Evolutionary conservation across 2,329 filamentous ascomycete genomes (phyloP).

Genomic region (Magnaporthiopsis poae): DNA sequence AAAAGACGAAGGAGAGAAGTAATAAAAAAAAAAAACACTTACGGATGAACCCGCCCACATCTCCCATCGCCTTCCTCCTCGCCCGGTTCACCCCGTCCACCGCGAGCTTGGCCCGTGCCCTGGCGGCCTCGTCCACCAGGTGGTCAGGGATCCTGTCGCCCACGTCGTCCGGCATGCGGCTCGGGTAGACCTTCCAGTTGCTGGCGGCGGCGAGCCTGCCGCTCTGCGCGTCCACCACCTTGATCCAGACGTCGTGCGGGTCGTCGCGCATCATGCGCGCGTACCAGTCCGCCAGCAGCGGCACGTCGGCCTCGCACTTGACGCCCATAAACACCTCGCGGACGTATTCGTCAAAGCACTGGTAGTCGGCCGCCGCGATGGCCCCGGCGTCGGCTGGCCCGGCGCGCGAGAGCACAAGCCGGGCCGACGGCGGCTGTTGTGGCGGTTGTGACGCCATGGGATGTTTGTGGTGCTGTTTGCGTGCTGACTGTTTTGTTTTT

Average conservation of each 20-base stretch:
- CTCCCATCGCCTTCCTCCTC: slow-evolving; percentile 19
- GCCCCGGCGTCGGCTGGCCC: not conserved
- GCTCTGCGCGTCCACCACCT: slow-evolving; percentile 25
- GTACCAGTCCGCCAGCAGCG: slow-evolving; percentile 16
- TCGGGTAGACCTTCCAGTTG: slow-evolving; percentile 25
- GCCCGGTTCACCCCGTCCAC: slow-evolving; percentile 22
- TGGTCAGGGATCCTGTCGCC: slow-evolving; percentile 16
- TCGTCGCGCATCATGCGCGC: slow-evolving; percentile 13
- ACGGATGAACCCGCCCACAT: slow-evolving; percentile 24
- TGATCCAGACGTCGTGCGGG: slow-evolving; percentile 24
- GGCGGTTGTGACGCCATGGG: not conserved
- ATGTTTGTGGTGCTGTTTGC: not conserved
- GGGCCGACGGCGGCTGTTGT: too few relatives aligned
- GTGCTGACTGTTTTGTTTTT: not conserved
- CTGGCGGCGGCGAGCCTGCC: slow-evolving; percentile 25
- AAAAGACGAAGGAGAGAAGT: not conserved
- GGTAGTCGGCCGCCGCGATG: slow-evolving; percentile 8
- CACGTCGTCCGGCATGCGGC: slow-evolving; percentile 12
- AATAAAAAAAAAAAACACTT: slow-evolving; percentile 13
- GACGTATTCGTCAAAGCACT: slow-evolving; percentile 10
- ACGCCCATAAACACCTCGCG: slow-evolving; percentile 14
- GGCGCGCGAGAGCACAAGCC: not conserved
- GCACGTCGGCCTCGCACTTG: slow-evolving; percentile 14
- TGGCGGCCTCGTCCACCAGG: slow-evolving; percentile 23
- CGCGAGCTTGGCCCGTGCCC: slow-evolving; percentile 22